A percentile compares a stretch with the other conserved stretches of the same genome.
These are phyloP conservation scores for Xylaria nigripes DNA, from an alignment of 495 filamentous ascomycete species.

Conservation along the genomic window DNA sequence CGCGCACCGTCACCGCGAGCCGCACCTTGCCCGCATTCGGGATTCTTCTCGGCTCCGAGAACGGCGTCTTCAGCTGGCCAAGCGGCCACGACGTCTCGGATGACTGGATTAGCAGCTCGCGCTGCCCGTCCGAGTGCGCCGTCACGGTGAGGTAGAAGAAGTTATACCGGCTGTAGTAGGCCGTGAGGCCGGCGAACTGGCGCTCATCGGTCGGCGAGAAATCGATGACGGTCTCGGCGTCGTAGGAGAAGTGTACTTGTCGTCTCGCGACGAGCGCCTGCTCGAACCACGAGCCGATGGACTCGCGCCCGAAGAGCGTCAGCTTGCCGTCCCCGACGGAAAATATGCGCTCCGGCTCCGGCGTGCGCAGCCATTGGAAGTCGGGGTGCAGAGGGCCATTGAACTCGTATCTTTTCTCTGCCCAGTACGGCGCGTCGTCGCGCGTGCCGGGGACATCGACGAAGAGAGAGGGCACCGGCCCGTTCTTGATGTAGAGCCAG, in stretches of 20 bases:
- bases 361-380: conserved; percentile 51
- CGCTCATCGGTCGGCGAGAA: conserved; percentile 46
- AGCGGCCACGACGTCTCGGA: conserved; percentile 46
- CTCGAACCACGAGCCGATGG: conserved; percentile 49
- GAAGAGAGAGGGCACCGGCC: conserved; percentile 43
- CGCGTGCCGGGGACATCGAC: conserved; percentile 43
- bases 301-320: conserved; percentile 40
- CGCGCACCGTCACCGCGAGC: conserved; percentile 39
- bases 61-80: conserved; percentile 30
- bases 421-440: conserved; percentile 46
- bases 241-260: conserved; percentile 48
- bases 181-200: conserved; percentile 49
- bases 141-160: conserved; percentile 51
- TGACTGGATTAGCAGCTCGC: conserved; percentile 44
- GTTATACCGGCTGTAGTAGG: conserved; percentile 51
- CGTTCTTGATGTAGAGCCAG: conserved; percentile 51
- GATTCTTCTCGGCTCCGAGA: conserved; percentile 32
- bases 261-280: conserved; percentile 46
- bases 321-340: conserved; percentile 30
- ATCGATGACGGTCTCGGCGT: conserved; percentile 47
- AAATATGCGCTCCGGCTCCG: conserved; percentile 48
- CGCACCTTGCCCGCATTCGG: conserved; percentile 45
- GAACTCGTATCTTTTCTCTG: conserved; percentile 43
- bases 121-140: conserved; percentile 44
- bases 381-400: conserved; percentile 37